Percentiles rank a stretch among this genome's conserved stretches.
Conservation (phyloP, 2,329 filamentous ascomycete species). For the Fusarium acutatum region DNA sequence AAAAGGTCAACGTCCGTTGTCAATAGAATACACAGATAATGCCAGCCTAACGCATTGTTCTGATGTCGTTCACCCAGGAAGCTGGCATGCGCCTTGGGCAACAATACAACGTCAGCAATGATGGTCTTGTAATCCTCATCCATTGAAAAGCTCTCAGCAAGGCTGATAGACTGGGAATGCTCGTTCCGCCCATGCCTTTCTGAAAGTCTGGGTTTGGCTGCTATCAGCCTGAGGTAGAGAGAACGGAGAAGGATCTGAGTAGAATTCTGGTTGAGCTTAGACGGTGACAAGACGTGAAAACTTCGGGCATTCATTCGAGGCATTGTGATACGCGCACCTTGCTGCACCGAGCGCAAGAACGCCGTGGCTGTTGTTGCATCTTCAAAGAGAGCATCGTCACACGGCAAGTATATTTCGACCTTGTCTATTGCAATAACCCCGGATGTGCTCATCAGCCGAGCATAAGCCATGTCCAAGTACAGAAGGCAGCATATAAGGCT, state of each 20-base stretch:
- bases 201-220: background rate
- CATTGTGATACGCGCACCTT: background rate
- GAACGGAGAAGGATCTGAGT: slow-evolving; percentile 7
- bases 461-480: slow-evolving; percentile 14
- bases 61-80: background rate
- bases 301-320: background rate
- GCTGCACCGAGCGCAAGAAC: background rate
- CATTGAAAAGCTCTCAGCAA: background rate
- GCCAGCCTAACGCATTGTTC: slow-evolving; percentile 10
- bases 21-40: slow-evolving; percentile 10
- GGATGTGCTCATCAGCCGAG: background rate
- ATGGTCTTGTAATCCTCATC: background rate
- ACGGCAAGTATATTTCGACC: slow-evolving; percentile 9
- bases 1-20: slow-evolving; percentile 8
- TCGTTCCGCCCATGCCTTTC: background rate
- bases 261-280: background rate
- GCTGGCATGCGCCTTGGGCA: background rate
- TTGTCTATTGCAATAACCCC: slow-evolving; percentile 12
- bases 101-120: background rate
- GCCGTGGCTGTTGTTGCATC: background rate
- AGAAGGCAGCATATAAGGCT: slow-evolving; percentile 6
- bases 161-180: background rate
- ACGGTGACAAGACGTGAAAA: background rate
- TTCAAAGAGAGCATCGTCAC: slow-evolving; percentile 12
- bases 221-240: slow-evolving; percentile 3